Evolutionary conservation across 768 basidiomycete genomes (phyloP), one percentile per base, ranked within the genome.

Genomic region (Agaricus blazei): DNA sequence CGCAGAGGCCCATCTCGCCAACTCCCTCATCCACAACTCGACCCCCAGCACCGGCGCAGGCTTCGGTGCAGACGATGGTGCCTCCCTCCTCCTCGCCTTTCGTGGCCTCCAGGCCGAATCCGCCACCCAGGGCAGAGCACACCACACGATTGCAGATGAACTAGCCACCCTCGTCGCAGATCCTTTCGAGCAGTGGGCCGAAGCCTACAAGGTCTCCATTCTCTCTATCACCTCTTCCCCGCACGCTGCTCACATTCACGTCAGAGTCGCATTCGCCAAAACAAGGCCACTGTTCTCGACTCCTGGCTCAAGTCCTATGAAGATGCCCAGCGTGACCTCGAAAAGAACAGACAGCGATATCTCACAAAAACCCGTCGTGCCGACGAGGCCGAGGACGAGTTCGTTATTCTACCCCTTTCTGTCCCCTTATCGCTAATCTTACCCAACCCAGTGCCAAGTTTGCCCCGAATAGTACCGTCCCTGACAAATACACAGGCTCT

Each of bases 321-420:
- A 59, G 78, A 84, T 40, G 77, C 82, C 0, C 80, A 86, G 26
- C 75, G 68, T 23, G 85, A 89, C 51, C 87, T 91, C 4, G 67
- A 75, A 42, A 87, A 87, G 69, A 71, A 93, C 59, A 93, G 90
- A 70, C 79, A 85, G 50, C 76, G 82, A 52, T 96, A 96, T 65
- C 68, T 91, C 9, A 69, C 77, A 31, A 96, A 93, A 69, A 85
- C 82, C 0, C 82, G 90, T 52, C 81, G 82, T 40, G 93, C 94
- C 14, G 94, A 97, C 62, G 94, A 97, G 65, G 87, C 88, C 7
- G 93, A 93, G 67, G 94, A 97, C 67, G 93, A 96, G 94, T 96
- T 69, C 64, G 92, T 76, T 29, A 75, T 31, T 51, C 38, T 54
- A 54, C 63, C 44, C 43, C 42, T 48, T 44, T 34, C 31, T 65